phyloP scores from a whole-genome alignment of 306 rosid species.

The Dryas drummondii region DNA sequence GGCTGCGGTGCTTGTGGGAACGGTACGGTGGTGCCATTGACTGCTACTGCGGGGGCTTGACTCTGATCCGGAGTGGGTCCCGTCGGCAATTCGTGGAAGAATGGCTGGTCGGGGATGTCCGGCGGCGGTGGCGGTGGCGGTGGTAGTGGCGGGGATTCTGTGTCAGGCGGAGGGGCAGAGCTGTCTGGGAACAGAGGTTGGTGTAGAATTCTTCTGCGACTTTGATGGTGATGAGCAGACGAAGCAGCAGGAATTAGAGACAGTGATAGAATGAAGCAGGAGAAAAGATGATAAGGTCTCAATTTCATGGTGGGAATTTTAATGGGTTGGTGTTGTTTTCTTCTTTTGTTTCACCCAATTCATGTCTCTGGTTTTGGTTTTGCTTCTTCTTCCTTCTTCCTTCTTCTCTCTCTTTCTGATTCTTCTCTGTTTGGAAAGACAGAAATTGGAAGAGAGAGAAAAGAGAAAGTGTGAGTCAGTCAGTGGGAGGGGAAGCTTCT shows the following conservation, averaged over 20 bases:
- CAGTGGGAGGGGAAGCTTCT: conserved; percentile 47
- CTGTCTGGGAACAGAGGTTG: conserved; percentile 73
- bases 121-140: conserved; percentile 39
- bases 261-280: conserved; percentile 20
- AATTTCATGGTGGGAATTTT: conserved; percentile 52
- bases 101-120: conserved; percentile 53
- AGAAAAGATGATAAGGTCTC: conserved; percentile 29
- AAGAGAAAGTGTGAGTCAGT: background rate
- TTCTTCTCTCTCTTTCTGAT: conserved; percentile 5
- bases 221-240: conserved; percentile 2
- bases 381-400: background rate
- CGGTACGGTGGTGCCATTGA: conserved; percentile 42
- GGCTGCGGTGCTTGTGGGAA: conserved; percentile 75
- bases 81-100: conserved; percentile 65
- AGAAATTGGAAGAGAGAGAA: conserved; percentile 8
- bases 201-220: conserved; percentile 65
- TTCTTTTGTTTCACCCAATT: conserved; percentile 38
- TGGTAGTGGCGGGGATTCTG: conserved; percentile 35
- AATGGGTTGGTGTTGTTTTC: conserved; percentile 30
- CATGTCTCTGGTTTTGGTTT: conserved; percentile 36
- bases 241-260: conserved; percentile 12
- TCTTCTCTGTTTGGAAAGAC: conserved; percentile 21
- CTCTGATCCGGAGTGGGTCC: conserved; percentile 55
- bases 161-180: conserved; percentile 61
- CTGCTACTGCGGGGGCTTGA: conserved; percentile 41